These are phyloP conservation scores for Neospora caninum DNA, from an alignment of 169 alveolate species.

Conservation along the genomic window DNA sequence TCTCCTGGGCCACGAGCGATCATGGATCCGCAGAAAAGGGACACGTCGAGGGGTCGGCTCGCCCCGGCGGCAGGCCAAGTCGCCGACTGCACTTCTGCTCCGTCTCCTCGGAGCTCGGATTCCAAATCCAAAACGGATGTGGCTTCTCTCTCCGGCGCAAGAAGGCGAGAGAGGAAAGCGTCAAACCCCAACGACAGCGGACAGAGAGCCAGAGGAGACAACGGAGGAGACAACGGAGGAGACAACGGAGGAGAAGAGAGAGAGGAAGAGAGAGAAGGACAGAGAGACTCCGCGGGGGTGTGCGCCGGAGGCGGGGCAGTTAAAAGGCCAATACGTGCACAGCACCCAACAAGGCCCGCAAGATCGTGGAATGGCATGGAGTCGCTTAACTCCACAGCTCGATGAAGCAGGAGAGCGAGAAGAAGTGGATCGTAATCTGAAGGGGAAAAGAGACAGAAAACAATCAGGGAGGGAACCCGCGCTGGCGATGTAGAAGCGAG, in stretches of 20 bases:
- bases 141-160: not conserved
- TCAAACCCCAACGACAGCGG: not conserved
- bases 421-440: conserved; percentile 29
- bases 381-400: not conserved
- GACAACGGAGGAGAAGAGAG: not conserved
- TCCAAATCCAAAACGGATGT: no score
- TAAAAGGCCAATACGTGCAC: not conserved
- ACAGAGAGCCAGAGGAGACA: conserved; percentile 15
- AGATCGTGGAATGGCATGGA: not conserved
- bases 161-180: not conserved
- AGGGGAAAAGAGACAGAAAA: not conserved
- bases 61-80: no score
- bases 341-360: conserved; percentile 15
- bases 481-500: not conserved
- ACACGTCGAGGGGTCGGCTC: no score
- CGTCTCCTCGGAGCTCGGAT: no score
- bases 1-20: no score
- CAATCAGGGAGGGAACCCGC: not conserved
- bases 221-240: not conserved
- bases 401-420: not conserved
- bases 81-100: no score
- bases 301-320: not conserved
- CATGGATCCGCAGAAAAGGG: no score
- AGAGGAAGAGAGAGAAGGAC: not conserved
- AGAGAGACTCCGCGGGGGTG: not conserved